phyloP scores from a whole-genome alignment of 805 yeast genomes.

The Candida glaebosa region DNA sequence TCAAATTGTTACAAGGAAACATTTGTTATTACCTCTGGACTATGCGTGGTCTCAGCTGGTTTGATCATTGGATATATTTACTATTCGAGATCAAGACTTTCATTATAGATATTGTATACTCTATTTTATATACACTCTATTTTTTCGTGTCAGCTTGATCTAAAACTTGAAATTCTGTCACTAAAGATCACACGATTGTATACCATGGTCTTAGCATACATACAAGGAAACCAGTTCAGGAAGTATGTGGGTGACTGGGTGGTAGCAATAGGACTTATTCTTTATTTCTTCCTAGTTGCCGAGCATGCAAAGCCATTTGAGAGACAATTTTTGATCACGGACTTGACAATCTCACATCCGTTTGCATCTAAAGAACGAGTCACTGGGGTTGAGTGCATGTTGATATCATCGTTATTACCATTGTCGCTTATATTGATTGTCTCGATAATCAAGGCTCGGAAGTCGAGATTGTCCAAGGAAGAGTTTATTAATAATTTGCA shows the following conservation, averaged over 20 bases:
- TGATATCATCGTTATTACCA: slow-evolving; percentile 23
- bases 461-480: slow-evolving; percentile 3
- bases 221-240: slow-evolving; percentile 6
- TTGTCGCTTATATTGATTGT: slow-evolving; percentile 15
- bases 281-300: slow-evolving; percentile 26
- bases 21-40: slow-evolving; percentile 22
- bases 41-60: slow-evolving; percentile 18
- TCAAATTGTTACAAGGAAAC: slow-evolving; percentile 26
- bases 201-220: slow-evolving; percentile 5
- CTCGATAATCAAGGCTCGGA: slow-evolving; percentile 6
- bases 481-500: slow-evolving; percentile 16
- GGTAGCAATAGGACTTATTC: slow-evolving; percentile 17
- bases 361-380: slow-evolving; percentile 31
- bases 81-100: slow-evolving; percentile 1
- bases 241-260: slow-evolving; percentile 27
- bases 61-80: slow-evolving; percentile 20
- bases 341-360: slow-evolving; percentile 33
- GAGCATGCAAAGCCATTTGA: slow-evolving; percentile 32
- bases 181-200: not conserved
- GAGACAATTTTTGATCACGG: slow-evolving; percentile 31
- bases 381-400: slow-evolving; percentile 24
- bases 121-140: too few species aligned
- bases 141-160: not conserved
- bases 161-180: not conserved
- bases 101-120: not conserved